Percentiles rank a stretch among this genome's conserved stretches.
phyloP scores from a whole-genome alignment of 495 filamentous ascomycete genomes.

The Penicillium desertorum region DNA sequence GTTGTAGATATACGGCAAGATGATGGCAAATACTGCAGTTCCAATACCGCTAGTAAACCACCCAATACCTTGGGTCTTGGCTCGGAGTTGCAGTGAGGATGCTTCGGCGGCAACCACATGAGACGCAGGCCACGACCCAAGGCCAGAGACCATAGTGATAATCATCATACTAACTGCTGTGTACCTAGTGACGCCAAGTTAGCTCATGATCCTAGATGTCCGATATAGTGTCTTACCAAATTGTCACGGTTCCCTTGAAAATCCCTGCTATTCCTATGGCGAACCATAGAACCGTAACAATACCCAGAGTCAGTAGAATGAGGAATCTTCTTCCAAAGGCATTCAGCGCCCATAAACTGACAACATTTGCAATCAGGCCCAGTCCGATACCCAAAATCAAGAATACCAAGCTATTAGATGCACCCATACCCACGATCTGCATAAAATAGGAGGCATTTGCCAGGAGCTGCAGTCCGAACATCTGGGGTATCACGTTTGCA shows the following conservation, averaged over 20 bases:
- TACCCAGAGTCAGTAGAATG: constrained; percentile 17
- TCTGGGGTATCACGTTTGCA: constrained; percentile 28
- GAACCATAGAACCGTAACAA: constrained; percentile 29
- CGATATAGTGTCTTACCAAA: constrained; percentile 25
- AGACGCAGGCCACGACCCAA: constrained; percentile 38
- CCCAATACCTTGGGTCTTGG: constrained; percentile 37
- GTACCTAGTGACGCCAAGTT: constrained; percentile 23
- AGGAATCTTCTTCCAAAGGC: constrained; percentile 31
- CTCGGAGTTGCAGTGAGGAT: constrained; percentile 34
- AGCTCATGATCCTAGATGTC: background rate
- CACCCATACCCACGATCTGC: constrained; percentile 36
- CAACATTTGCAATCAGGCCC: constrained; percentile 33
- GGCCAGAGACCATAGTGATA: constrained; percentile 27
- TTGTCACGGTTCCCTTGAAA: constrained; percentile 26
- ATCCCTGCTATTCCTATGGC: constrained; percentile 38
- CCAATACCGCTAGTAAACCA: constrained; percentile 33
- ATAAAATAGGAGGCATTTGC: constrained; percentile 37
- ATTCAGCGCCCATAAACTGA: constrained; percentile 31
- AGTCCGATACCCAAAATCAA: constrained; percentile 34
- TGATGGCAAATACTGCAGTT: constrained; percentile 28
- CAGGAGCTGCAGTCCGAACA: constrained; percentile 37
- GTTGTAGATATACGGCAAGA: constrained; percentile 40
- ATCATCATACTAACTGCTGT: constrained; percentile 32
- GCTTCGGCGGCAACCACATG: constrained; percentile 37
- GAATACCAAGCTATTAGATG: constrained; percentile 31